Percentiles rank a stretch among this genome's conserved stretches.
Conservation (phyloP, 2,329 filamentous ascomycete genomes). For the Alternaria incomplexa region DNA sequence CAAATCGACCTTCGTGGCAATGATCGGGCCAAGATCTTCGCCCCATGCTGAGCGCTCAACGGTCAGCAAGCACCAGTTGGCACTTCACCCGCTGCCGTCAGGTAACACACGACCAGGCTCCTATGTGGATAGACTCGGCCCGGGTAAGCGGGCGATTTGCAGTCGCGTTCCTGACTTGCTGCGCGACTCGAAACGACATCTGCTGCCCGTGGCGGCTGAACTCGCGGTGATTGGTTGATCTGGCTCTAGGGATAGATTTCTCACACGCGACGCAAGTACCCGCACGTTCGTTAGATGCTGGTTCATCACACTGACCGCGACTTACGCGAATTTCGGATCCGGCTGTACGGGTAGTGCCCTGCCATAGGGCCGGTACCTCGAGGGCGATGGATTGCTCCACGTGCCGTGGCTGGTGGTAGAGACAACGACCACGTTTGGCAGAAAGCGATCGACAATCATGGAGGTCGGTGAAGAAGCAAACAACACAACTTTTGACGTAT, state of each 20-base stretch:
- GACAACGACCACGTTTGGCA: background rate
- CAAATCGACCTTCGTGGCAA: background rate
- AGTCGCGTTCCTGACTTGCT: constrained; percentile 1
- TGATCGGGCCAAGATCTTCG: background rate
- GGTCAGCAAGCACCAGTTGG: constrained; percentile 7
- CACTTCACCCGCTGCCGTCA: background rate
- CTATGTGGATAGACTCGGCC: background rate
- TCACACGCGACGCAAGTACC: constrained; percentile 1
- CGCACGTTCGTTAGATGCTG: constrained; percentile 3
- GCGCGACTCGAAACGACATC: background rate
- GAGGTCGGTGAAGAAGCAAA: background rate
- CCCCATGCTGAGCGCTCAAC: background rate
- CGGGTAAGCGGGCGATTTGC: background rate
- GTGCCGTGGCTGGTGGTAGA: background rate
- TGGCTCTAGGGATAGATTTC: background rate
- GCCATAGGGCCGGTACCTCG: background rate
- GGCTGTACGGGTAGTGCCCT: background rate
- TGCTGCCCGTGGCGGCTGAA: constrained; percentile 3
- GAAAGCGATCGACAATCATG: background rate
- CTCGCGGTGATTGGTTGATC: background rate
- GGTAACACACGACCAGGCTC: constrained; percentile 2
- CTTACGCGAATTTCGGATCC: background rate
- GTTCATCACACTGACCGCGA: background rate
- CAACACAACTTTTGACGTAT: background rate
- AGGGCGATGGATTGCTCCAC: background rate